Percentiles rank a stretch among this genome's conserved stretches.
Evolutionary conservation across 140 eudicot genomes (phyloP).

Genomic region (Senecio squalidus): DNA sequence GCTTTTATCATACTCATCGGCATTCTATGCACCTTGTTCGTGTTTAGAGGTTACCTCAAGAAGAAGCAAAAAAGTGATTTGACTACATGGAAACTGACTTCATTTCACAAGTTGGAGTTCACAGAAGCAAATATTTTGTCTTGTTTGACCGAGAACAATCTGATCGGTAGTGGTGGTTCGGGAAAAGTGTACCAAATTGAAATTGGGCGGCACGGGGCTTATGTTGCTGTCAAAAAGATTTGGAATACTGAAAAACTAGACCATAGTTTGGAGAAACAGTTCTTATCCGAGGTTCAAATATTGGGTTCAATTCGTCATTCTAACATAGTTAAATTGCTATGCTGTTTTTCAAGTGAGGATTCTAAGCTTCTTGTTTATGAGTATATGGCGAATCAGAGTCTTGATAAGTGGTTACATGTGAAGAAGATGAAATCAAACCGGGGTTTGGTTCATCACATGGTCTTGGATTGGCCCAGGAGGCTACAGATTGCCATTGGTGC

Average conservation of each 20-base stretch:
- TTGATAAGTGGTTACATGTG: conserved; percentile 70
- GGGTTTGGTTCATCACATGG: conserved; percentile 19
- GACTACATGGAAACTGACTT: conserved; percentile 64
- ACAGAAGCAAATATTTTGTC: conserved; percentile 61
- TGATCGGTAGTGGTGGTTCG: conserved; percentile 87
- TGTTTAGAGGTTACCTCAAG: conserved; percentile 43
- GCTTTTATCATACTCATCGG: conserved; percentile 30
- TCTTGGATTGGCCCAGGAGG: conserved; percentile 70
- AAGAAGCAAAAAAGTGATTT: conserved; percentile 44
- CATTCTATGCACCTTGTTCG: conserved; percentile 24
- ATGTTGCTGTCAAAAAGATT: conserved; percentile 67
- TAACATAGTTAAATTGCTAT: conserved; percentile 69
- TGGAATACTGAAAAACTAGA: conserved; percentile 41
- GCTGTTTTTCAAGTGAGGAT: conserved; percentile 64
- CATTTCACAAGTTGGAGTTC: conserved; percentile 72
- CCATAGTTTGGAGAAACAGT: conserved; percentile 48
- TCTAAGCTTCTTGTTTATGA: conserved; percentile 79
- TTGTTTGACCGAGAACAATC: conserved; percentile 48
- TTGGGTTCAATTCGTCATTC: conserved; percentile 68
- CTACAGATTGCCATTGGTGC: conserved; percentile 66
- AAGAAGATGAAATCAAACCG: conserved; percentile 25
- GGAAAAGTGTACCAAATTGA: conserved; percentile 60
- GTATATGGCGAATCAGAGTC: conserved; percentile 77
- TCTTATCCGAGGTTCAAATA: conserved; percentile 63
- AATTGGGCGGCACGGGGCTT: conserved; percentile 31